These are phyloP conservation scores for Letharia lupina DNA, from an alignment of 495 filamentous ascomycete genomes.

Conservation along the genomic window DNA sequence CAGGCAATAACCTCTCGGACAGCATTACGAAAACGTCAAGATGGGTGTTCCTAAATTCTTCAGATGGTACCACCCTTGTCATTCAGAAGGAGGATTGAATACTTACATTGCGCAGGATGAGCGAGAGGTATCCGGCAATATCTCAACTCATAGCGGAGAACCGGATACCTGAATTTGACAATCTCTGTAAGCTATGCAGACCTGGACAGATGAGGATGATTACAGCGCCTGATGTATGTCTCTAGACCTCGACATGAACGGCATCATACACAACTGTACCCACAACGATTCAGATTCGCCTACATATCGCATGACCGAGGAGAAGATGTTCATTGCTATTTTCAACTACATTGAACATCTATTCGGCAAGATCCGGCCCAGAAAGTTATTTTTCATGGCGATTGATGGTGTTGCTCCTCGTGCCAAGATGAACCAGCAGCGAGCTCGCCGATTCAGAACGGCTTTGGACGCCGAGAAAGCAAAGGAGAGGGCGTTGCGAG, in stretches of 20 bases:
- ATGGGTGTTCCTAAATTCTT: conserved; percentile 96
- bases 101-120: conserved; percentile 68
- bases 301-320: conserved; percentile 88
- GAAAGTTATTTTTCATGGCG: conserved; percentile 98
- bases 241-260: conserved; percentile 98
- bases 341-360: conserved; percentile 99
- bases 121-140: conserved; percentile 97
- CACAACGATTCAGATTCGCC: conserved; percentile 90
- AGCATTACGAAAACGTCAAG: conserved; percentile 22
- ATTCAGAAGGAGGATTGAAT: not conserved
- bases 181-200: conserved; percentile 47
- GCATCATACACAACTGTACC: conserved; percentile 99
- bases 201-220: not conserved
- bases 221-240: conserved; percentile 46
- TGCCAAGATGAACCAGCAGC: conserved; percentile 99
- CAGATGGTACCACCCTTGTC: conserved; percentile 24
- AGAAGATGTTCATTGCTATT: conserved; percentile 98
- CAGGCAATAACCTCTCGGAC: conserved; percentile 17
- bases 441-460: conserved; percentile 88
- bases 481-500: conserved; percentile 76
- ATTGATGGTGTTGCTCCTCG: conserved; percentile 96
- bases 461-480: conserved; percentile 84
- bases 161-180: conserved; percentile 98
- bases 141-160: conserved; percentile 98
- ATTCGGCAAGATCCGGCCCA: conserved; percentile 96